Percentiles rank a stretch among this genome's conserved stretches.
phyloP scores from a whole-genome alignment of 495 filamentous ascomycete genomes.

The Daldinia decipiens region DNA sequence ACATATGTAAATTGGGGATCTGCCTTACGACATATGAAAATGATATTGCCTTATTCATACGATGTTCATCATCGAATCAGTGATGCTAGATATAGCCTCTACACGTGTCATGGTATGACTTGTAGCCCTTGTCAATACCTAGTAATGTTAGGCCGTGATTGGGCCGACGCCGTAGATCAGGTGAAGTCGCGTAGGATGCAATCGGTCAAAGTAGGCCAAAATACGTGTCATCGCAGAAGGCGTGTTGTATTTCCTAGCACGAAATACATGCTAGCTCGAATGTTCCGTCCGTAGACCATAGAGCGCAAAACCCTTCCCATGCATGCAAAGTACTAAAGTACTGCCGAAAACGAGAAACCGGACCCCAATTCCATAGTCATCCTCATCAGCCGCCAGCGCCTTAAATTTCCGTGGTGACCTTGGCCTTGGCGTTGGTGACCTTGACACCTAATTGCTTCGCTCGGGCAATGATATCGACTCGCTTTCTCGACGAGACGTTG shows the following conservation, averaged over 20 bases:
- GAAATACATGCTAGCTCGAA: constrained; percentile 52
- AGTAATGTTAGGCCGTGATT: constrained; percentile 20
- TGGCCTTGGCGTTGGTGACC: constrained; percentile 98
- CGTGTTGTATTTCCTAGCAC: constrained; percentile 50
- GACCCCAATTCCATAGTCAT: constrained; percentile 44
- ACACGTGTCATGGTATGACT: constrained; percentile 36
- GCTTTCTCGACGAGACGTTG: constrained; percentile 97
- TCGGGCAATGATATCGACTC: constrained; percentile 93
- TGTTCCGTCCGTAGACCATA: constrained; percentile 49
- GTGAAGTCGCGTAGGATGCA: constrained; percentile 22
- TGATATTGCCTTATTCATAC: constrained; percentile 8
- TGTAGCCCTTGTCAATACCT: constrained; percentile 15
- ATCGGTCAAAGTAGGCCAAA: constrained; percentile 26
- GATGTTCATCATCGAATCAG: constrained; percentile 3
- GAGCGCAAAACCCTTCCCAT: constrained; percentile 52
- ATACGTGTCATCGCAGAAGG: constrained; percentile 50
- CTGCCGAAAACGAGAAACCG: constrained; percentile 52
- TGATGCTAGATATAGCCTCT: constrained; percentile 3
- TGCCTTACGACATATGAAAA: constrained; percentile 4
- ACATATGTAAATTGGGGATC: constrained; percentile 11
- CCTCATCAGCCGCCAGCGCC: constrained; percentile 37
- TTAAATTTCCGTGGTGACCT: constrained; percentile 97
- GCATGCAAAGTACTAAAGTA: constrained; percentile 50
- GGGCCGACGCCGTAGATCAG: constrained; percentile 12
- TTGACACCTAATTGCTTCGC: constrained; percentile 98